Evolutionary conservation across 306 rosid genomes (phyloP).

Genomic region (Herpetospermum pedunculosum): DNA sequence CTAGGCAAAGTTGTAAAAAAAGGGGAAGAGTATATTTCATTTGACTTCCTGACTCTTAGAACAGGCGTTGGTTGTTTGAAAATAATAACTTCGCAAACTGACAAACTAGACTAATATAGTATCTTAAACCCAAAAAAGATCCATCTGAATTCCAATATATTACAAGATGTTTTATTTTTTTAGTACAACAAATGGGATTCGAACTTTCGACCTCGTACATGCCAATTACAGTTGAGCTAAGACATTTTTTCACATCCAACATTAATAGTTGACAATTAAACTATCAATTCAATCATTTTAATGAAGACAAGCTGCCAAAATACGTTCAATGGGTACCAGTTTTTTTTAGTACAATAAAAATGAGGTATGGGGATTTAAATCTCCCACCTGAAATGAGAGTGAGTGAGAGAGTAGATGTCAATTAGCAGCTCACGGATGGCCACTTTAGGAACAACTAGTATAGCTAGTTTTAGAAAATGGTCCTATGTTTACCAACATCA

Average conservation of each 20-base stretch:
- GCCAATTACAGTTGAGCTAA: no score
- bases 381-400: no score
- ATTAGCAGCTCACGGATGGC: no score
- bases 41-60: neutral
- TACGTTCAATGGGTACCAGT: neutral
- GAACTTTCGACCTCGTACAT: no score
- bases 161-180: no score
- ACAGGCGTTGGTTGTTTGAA: neutral
- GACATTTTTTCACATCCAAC: neutral
- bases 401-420: no score
- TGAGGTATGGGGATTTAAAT: no score
- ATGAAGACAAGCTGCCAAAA: neutral
- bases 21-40: neutral
- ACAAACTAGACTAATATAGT: neutral
- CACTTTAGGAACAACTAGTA: neutral
- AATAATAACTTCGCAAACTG: neutral
- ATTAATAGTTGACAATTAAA: neutral
- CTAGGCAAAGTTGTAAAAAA: neutral
- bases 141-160: neutral
- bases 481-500: neutral
- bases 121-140: neutral
- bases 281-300: neutral
- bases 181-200: no score
- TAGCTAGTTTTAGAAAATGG: neutral
- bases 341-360: no score